Percentiles rank a stretch among this genome's conserved stretches.
Evolutionary conservation across 2,329 filamentous ascomycete species (phyloP).

Genomic region (Mollisia scopiformis): DNA sequence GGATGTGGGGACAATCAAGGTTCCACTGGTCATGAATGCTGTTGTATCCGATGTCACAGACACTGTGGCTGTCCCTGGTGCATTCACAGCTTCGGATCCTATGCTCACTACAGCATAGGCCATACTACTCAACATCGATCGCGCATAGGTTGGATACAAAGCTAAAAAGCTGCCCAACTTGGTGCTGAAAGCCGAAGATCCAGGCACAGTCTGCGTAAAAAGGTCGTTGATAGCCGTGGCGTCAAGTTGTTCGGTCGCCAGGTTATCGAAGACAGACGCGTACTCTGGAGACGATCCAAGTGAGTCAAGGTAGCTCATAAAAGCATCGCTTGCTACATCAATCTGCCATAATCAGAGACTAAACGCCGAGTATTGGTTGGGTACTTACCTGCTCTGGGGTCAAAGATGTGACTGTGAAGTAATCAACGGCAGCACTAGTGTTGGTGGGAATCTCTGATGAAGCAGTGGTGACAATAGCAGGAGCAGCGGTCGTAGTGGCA

Average conservation of each 20-base stretch:
- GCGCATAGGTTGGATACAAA: not conserved
- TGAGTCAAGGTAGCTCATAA: not conserved
- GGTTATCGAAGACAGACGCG: not conserved
- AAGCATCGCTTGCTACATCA: not conserved
- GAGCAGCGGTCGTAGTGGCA: not conserved
- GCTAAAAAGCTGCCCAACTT: not conserved
- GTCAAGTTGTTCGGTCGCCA: not conserved
- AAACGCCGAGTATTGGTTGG: not conserved
- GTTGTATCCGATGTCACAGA: not conserved
- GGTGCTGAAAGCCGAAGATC: not conserved
- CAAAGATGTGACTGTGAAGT: not conserved
- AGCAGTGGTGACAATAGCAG: not conserved
- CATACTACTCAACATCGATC: not conserved
- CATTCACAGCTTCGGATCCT: not conserved
- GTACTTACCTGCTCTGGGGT: not conserved
- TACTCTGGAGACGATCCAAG: not conserved
- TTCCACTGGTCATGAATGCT: not conserved
- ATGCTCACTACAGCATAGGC: not conserved
- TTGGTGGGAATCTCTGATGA: not conserved
- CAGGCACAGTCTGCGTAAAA: not conserved
- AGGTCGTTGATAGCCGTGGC: not conserved
- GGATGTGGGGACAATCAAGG: not conserved
- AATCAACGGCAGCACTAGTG: not conserved
- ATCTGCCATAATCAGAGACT: not conserved
- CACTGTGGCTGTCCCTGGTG: not conserved